These are phyloP conservation scores for Tillandsia fasciculata DNA, from an alignment of 176 grass and related monocot species.

Conservation along the genomic window DNA sequence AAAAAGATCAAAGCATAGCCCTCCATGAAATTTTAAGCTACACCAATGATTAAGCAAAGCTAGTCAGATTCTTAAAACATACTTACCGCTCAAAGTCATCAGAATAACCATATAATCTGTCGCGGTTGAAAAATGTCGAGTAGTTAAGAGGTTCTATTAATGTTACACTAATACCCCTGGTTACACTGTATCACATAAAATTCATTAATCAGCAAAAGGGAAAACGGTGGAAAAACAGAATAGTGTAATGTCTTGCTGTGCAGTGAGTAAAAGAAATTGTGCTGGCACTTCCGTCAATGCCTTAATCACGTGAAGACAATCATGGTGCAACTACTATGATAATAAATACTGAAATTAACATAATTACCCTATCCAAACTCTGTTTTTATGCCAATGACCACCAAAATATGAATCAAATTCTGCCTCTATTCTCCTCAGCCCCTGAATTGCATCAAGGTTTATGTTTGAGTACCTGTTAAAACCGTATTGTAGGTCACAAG, in stretches of 20 bases:
- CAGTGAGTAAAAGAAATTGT: neutral
- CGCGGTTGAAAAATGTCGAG: slow-evolving; percentile 37
- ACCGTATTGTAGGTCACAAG: neutral
- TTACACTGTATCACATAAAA: slow-evolving; percentile 18
- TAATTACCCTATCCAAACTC: slow-evolving; percentile 42
- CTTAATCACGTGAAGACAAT: neutral
- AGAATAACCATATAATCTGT: slow-evolving; percentile 42
- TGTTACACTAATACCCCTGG: slow-evolving; percentile 37
- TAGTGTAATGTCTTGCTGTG: neutral
- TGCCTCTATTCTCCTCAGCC: slow-evolving; percentile 32
- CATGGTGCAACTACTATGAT: neutral
- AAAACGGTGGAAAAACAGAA: slow-evolving; percentile 1
- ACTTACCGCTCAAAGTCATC: slow-evolving; percentile 53
- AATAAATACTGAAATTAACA: slow-evolving; percentile 1
- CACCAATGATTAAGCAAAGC: neutral
- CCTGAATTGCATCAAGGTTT: slow-evolving; percentile 25
- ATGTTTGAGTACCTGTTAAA: slow-evolving; percentile 28
- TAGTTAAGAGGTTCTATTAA: slow-evolving; percentile 37
- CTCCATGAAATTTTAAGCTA: neutral
- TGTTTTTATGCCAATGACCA: slow-evolving; percentile 45
- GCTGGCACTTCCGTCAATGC: neutral
- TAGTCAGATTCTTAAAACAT: neutral
- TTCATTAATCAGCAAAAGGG: slow-evolving; percentile 13
- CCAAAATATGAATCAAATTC: slow-evolving; percentile 55
- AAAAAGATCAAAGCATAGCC: slow-evolving; percentile 1